These are phyloP conservation scores for Jaltomata sinuosa DNA, from an alignment of 257 asterid genomes.

Conservation along the genomic window DNA sequence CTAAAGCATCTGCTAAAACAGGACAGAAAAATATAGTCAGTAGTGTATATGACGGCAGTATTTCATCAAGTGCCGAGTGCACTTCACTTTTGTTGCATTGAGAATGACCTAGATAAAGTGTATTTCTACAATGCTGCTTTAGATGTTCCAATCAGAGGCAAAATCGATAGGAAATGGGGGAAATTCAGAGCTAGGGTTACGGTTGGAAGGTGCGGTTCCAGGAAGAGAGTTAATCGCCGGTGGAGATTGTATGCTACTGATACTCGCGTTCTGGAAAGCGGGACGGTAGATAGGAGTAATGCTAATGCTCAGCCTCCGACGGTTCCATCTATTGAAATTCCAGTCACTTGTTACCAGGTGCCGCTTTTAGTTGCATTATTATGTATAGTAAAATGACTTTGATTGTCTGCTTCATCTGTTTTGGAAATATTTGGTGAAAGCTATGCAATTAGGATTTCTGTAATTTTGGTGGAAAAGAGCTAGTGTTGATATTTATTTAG, in stretches of 20 bases:
- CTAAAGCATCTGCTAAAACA: neutral
- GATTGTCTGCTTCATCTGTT: neutral
- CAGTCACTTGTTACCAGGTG: slow-evolving; percentile 94
- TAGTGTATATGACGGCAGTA: slow-evolving; percentile 13
- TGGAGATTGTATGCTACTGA: slow-evolving; percentile 20
- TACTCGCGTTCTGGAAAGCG: slow-evolving; percentile 8
- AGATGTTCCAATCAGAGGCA: neutral
- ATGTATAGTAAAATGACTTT: neutral
- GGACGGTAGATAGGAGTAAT: neutral
- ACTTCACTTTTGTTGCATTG: neutral
- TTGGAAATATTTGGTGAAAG: neutral
- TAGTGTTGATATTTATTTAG: neutral
- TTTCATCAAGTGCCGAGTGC: slow-evolving; percentile 6
- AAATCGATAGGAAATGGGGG: neutral
- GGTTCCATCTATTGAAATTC: slow-evolving; percentile 51
- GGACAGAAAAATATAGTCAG: neutral
- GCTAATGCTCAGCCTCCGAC: slow-evolving; percentile 6
- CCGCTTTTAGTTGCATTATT: neutral
- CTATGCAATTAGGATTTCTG: neutral
- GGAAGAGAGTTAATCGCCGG: neutral
- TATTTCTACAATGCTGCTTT: neutral
- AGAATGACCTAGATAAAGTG: neutral
- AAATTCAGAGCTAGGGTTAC: slow-evolving; percentile 15
- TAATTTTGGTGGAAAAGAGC: neutral
- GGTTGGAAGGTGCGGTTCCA: neutral